Percentiles rank a stretch among this genome's conserved stretches.
These are phyloP conservation scores for Colletotrichum tabaci DNA, from an alignment of 2,329 filamentous ascomycete genomes.

Conservation along the genomic window DNA sequence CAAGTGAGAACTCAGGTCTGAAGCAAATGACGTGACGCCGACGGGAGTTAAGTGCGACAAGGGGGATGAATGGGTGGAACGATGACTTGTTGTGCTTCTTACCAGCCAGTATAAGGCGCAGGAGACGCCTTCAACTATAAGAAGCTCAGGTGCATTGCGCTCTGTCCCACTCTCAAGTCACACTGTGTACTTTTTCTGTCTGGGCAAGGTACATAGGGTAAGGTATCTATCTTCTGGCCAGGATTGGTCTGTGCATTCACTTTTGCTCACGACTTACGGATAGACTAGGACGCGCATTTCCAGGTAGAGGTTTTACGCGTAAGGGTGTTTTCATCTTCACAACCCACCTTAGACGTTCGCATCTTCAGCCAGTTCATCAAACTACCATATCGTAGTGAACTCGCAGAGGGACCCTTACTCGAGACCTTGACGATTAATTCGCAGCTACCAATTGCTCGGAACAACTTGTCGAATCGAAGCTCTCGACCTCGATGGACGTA, in stretches of 20 bases:
- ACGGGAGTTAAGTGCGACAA: background rate
- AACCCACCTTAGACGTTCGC: background rate
- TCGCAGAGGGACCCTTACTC: no score
- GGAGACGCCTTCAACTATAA: background rate
- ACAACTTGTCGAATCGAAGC: background rate
- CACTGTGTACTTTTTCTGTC: background rate
- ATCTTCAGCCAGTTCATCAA: background rate
- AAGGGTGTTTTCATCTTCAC: background rate
- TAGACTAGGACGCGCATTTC: background rate
- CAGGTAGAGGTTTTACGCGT: constrained; percentile 5
- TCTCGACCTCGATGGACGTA: constrained; percentile 46
- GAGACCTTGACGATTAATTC: background rate
- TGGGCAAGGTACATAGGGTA: background rate
- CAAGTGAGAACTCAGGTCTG: no score
- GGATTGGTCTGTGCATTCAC: background rate
- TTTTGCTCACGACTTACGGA: background rate
- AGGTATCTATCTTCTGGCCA: background rate
- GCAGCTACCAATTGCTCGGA: no score
- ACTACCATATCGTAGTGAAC: background rate
- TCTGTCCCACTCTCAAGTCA: background rate
- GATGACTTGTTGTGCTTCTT: background rate
- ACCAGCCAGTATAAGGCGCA: background rate
- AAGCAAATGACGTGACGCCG: background rate
- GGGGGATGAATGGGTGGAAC: background rate
- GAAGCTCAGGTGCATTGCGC: background rate